Evolutionary conservation across 495 filamentous ascomycete species (phyloP), one percentile per base, ranked within the genome.

Genomic region (Penicillium verhagenii): DNA sequence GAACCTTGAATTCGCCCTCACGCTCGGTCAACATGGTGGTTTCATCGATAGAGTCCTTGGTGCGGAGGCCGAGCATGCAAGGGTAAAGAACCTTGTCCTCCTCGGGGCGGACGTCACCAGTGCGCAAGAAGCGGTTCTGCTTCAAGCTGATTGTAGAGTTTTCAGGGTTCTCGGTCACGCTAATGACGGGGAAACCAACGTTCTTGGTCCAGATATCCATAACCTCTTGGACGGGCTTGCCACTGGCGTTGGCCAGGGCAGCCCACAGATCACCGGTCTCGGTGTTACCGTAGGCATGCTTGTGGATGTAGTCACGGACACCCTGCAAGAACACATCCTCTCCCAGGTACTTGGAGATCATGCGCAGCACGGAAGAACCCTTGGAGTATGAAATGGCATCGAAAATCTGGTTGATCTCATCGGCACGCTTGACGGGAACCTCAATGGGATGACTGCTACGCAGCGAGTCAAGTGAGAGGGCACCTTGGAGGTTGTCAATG

Each of bases 331-430:
- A 98, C 29, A 82, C 79, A 35, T 97, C 89, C 70, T 96, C 92
- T 49, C 94, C 94, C 21, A 98, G 80, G 60, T 95, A 93, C 59
- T 90, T 94, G 24, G 93, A 96, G 54, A 98, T 91, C 94, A 98
- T 98, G 67, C 94, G 87, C 52, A 98, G 81, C 11, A 97, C 92
- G 60, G 90, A 95, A 3, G 91, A 96, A 14, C 94, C 94, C 79
- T 98, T 98, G 26, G 88, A 90, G 74, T 98, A 97, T 3, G 93
- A 96, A 58, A 97, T 98, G 43, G 90, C 91, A 70, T 98, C 94
- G 66, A 98, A 98, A 65, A 98, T 96, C 75, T 98, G 93, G 73
- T 96, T 95, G 72, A 98, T 90, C 71, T 97, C 92, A 59, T 95
- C 90, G 31, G 93, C 92, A 52, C 85, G 85, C 79, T 96, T 95